Evolutionary conservation across 805 yeast species (phyloP), one percentile per base, ranked within the genome.

Genomic region (Metschnikowia corniflorae): DNA sequence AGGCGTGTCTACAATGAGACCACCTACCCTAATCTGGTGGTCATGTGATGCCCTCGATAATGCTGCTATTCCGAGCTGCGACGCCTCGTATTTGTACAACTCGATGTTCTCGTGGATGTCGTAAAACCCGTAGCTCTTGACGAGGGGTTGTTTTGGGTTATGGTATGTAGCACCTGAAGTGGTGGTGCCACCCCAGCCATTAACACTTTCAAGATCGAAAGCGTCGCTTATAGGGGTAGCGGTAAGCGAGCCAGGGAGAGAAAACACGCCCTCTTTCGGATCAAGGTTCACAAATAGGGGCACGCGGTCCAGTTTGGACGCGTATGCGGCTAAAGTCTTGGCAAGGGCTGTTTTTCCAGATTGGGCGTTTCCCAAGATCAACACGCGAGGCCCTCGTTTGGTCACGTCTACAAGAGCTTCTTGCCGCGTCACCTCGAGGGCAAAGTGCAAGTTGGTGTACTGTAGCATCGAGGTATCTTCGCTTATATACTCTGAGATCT

Each of bases 71-170:
- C 80, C 77, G 13, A 82, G 60, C 40, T 73, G 68, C 1, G 75
- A 54, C 1, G 78, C 46, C 27, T 68, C 66, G 33, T 68, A 61
- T 43, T 72, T 69, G 61, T 76, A 87, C 35, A 72, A 67, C 28
- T 70, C 72, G 28, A 72, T 55, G 55, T 87, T 87, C 9, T 77
- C 80, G 1, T 60, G 47, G 9, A 77, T 68, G 24, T 66, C 60
- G 32, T 80, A 85, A 35, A 80, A 70, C 0, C 97, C 98, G 59
- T 70, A 87, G 51, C 74, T 80, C 51, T 83, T 81, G 7, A 84
- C 91, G n/a, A 83, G 57, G 0, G 97, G 97, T 58, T 86, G 94
- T 56, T 86, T 86, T n/a, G 86, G 85, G 56, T 85, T 89, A 44
- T 82, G 78, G 42, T 72, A 65, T 1, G 89, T 78, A 1, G 86